These are phyloP conservation scores for Pseudogymnoascus sp. DNA, from an alignment of 2,329 filamentous ascomycete genomes.

Conservation along the genomic window DNA sequence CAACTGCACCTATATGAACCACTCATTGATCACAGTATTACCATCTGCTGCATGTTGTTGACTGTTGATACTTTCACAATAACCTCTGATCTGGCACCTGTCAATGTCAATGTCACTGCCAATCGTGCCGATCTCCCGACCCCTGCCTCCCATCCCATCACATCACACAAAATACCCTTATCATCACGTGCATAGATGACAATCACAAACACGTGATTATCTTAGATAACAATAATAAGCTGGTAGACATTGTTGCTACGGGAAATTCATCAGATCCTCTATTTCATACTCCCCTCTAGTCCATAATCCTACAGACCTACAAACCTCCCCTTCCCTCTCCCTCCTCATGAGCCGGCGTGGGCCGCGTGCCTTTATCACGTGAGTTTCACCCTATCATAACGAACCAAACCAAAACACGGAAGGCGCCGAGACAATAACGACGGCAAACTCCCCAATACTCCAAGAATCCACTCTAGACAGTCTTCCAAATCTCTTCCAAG, in stretches of 20 bases:
- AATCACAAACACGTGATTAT: not conserved
- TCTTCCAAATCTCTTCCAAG: not conserved
- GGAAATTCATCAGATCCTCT: not conserved
- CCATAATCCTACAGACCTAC: not conserved
- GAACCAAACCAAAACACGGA: not conserved
- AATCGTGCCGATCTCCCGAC: slow-evolving; percentile 1
- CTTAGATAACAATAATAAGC: not conserved
- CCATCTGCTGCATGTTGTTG: not conserved
- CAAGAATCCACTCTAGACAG: not conserved
- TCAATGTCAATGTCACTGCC: not conserved
- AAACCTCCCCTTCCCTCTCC: not conserved
- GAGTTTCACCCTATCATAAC: not conserved
- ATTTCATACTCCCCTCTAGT: not conserved
- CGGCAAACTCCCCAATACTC: not conserved
- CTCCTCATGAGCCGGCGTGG: not conserved
- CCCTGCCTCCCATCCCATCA: not conserved
- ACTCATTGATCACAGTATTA: not conserved
- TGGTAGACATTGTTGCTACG: not conserved
- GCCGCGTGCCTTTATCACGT: not conserved
- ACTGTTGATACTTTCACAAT: not conserved
- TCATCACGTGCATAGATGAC: not conserved
- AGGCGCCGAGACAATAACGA: not conserved
- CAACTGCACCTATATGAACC: no score
- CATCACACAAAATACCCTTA: not conserved
- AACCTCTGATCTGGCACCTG: not conserved